These are phyloP conservation scores for Aspergillus indologenus DNA, from an alignment of 495 filamentous ascomycete genomes.

Conservation along the genomic window DNA sequence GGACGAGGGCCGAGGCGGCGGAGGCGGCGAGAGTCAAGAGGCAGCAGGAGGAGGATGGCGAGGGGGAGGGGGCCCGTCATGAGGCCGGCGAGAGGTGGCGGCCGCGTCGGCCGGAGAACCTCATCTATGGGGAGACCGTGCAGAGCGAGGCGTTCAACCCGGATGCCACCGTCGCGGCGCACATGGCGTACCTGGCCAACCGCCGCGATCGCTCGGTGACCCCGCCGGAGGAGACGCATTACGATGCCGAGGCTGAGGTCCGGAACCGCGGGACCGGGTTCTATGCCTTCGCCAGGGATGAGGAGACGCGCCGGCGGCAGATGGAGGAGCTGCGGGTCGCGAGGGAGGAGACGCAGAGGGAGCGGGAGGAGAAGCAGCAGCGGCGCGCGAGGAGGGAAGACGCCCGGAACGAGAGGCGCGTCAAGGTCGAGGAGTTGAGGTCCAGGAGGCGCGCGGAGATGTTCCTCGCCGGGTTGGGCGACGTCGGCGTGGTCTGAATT, in stretches of 20 bases:
- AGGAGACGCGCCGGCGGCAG: constrained; percentile 60
- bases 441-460: constrained; percentile 61
- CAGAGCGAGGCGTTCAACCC: constrained; percentile 79
- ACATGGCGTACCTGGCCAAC: constrained; percentile 70
- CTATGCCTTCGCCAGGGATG: constrained; percentile 76
- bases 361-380: constrained; percentile 51
- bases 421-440: constrained; percentile 57
- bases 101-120: constrained; percentile 60
- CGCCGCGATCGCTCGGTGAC: constrained; percentile 72
- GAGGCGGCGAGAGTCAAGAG: constrained; percentile 52
- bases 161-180: constrained; percentile 50
- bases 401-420: constrained; percentile 53
- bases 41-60: constrained; percentile 28
- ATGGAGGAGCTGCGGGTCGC: constrained; percentile 70
- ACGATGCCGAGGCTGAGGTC: constrained; percentile 78
- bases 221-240: constrained; percentile 76
- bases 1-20: constrained; percentile 61
- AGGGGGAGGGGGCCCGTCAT: too few species aligned
- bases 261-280: constrained; percentile 87
- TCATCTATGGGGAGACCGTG: constrained; percentile 81
- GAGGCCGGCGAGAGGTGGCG: constrained; percentile 51
- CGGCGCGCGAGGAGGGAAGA: constrained; percentile 45
- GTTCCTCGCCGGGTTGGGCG: constrained; percentile 57
- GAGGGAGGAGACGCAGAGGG: constrained; percentile 64
- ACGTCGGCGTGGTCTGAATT: constrained; percentile 13